phyloP scores from a whole-genome alignment of 768 basidiomycete genomes.

The Naganishia friedmannii region DNA sequence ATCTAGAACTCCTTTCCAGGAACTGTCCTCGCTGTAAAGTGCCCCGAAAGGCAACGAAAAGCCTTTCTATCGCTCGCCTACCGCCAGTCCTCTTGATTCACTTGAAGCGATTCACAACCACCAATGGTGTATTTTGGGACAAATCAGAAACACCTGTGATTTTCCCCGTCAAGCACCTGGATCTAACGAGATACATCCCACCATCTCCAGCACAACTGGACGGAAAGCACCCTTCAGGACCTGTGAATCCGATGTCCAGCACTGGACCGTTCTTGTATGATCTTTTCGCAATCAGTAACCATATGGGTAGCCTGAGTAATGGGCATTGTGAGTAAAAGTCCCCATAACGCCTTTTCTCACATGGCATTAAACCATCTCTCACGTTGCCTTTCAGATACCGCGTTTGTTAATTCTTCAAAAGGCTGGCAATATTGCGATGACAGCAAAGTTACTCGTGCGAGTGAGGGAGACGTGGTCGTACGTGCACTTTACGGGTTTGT shows the following conservation, averaged over 20 bases:
- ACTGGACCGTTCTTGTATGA: slow-evolving; percentile 90
- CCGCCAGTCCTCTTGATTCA: slow-evolving; percentile 90
- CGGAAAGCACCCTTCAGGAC: slow-evolving; percentile 53
- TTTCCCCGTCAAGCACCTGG: slow-evolving; percentile 67
- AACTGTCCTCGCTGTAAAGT: slow-evolving; percentile 91
- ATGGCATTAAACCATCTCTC: neutral
- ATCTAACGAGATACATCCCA: slow-evolving; percentile 80
- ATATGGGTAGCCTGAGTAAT: slow-evolving; percentile 86
- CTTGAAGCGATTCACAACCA: slow-evolving; percentile 81
- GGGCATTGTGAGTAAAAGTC: slow-evolving; percentile 79
- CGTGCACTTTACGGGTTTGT: slow-evolving; percentile 28
- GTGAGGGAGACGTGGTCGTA: slow-evolving; percentile 79
- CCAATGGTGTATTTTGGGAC: slow-evolving; percentile 77
- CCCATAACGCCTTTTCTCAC: slow-evolving; percentile 14
- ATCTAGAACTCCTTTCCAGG: slow-evolving; percentile 57
- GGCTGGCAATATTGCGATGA: slow-evolving; percentile 95
- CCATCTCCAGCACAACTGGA: slow-evolving; percentile 57
- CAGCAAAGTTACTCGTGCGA: slow-evolving; percentile 71
- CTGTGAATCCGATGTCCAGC: slow-evolving; percentile 70
- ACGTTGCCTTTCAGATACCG: slow-evolving; percentile 68
- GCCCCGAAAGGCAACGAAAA: slow-evolving; percentile 79
- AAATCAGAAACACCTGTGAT: slow-evolving; percentile 94
- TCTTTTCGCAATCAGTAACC: slow-evolving; percentile 91
- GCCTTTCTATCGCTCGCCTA: slow-evolving; percentile 81
- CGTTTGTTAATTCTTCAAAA: slow-evolving; percentile 78